Evolutionary conservation across 495 filamentous ascomycete genomes (phyloP).

Genomic region (Annulohypoxylon moriforme): DNA sequence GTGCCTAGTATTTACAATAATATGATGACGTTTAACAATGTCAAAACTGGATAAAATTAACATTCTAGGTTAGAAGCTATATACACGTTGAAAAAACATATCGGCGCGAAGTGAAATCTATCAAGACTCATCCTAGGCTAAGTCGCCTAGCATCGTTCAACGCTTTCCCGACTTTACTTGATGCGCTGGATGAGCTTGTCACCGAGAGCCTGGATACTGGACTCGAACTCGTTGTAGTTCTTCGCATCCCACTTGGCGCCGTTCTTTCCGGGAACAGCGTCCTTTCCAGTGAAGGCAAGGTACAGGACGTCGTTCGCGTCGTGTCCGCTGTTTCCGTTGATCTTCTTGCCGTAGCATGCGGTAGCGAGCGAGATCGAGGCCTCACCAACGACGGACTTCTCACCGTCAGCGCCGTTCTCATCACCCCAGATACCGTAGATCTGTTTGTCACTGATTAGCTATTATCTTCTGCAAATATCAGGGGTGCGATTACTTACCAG

Average conservation of each 20-base stretch:
- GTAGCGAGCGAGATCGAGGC: conserved; percentile 67
- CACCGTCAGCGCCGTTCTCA: conserved; percentile 65
- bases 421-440: conserved; percentile 77
- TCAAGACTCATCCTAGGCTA: background rate
- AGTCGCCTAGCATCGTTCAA: background rate
- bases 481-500: conserved; percentile 52
- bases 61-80: conserved; percentile 2
- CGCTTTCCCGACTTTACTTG: background rate
- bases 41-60: no score
- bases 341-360: conserved; percentile 63
- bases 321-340: conserved; percentile 65
- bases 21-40: no score
- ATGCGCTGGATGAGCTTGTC: conserved; percentile 53
- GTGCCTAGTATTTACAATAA: no score
- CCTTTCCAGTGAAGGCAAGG: conserved; percentile 63
- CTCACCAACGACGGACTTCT: conserved; percentile 64
- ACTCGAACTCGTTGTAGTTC: conserved; percentile 59
- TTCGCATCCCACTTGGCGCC: conserved; percentile 62
- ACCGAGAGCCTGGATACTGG: conserved; percentile 60
- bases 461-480: background rate
- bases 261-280: conserved; percentile 60
- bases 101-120: background rate
- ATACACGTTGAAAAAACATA: background rate
- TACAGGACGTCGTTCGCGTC: conserved; percentile 64
- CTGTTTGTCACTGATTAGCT: conserved; percentile 42